A percentile compares a stretch with the other conserved stretches of the same genome.
Evolutionary conservation across 1,284 basidiomycete species (phyloP).

Genomic region (Trichosporon sp.): DNA sequence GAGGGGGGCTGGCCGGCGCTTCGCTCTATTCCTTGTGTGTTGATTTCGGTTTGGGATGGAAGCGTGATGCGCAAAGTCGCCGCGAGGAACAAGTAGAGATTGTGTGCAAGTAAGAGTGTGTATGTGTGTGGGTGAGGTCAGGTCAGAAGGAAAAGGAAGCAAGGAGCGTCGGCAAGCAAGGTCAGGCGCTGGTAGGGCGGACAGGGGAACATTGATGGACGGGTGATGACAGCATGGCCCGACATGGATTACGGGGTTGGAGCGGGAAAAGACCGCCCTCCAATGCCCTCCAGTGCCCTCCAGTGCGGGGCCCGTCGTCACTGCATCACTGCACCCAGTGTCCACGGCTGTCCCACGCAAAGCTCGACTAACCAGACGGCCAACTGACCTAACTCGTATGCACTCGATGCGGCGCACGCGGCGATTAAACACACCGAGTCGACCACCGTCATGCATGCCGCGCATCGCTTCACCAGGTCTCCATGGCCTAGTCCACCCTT

Average conservation of each 20-base stretch:
- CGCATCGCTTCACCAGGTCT: background rate
- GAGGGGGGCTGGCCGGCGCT: background rate
- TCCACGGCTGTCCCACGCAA: conserved; percentile 9
- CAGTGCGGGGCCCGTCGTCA: conserved; percentile 8
- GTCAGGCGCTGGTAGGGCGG: too few species aligned
- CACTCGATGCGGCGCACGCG: background rate
- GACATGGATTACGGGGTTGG: conserved; percentile 7
- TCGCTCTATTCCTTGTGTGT: background rate
- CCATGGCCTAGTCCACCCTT: background rate
- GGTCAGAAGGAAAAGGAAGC: conserved; percentile 5
- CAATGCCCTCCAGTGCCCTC: background rate
- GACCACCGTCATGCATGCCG: background rate
- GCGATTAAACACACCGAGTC: background rate
- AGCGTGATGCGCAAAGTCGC: background rate
- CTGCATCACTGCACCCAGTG: background rate
- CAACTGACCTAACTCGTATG: background rate
- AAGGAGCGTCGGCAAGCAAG: background rate
- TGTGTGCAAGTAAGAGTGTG: conserved; percentile 1
- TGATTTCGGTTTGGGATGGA: background rate
- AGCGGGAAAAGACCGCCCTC: background rate
- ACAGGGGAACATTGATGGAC: conserved; percentile 2
- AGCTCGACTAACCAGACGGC: background rate
- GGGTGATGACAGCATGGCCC: conserved; percentile 8
- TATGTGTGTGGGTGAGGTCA: background rate
- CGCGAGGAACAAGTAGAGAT: background rate